Percentiles rank a stretch among this genome's conserved stretches.
Evolutionary conservation across 805 yeast genomes (phyloP).

Genomic region (Wickerhamiella sorbophila): DNA sequence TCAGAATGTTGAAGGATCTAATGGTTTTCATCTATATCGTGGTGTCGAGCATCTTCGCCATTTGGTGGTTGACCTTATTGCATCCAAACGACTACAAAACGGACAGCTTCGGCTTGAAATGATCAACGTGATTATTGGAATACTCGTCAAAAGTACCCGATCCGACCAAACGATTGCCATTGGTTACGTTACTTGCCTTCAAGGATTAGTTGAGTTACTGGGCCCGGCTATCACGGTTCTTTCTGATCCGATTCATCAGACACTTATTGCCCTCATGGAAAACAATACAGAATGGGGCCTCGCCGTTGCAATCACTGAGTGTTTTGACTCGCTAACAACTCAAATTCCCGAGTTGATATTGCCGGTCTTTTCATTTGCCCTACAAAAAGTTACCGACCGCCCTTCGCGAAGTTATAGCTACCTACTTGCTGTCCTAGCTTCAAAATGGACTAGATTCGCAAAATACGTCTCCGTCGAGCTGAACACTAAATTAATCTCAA

Average conservation of each 20-base stretch:
- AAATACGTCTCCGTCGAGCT: constrained; percentile 14
- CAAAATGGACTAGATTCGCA: constrained; percentile 6
- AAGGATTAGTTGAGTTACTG: constrained; percentile 4
- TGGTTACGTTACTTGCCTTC: constrained; percentile 10
- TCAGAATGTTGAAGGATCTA: background rate
- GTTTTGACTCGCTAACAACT: constrained; percentile 8
- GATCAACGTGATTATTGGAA: constrained; percentile 9
- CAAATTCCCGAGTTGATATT: constrained; percentile 11
- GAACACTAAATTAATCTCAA: constrained; percentile 7
- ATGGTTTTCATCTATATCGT: constrained; percentile 5
- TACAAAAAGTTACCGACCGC: background rate
- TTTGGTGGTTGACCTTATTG: constrained; percentile 11
- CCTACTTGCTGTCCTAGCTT: constrained; percentile 12
- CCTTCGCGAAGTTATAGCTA: constrained; percentile 5
- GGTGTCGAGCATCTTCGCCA: constrained; percentile 7
- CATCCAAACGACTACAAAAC: constrained; percentile 6
- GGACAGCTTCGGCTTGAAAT: constrained; percentile 12
- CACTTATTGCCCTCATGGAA: constrained; percentile 14
- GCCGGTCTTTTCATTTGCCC: constrained; percentile 1
- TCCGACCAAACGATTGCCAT: constrained; percentile 3
- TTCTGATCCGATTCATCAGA: constrained; percentile 14
- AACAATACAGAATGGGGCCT: constrained; percentile 4
- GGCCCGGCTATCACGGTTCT: constrained; percentile 14
- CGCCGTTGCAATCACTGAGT: constrained; percentile 4
- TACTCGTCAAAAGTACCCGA: constrained; percentile 12